Base-by-base conservation (phyloP, 768 basidiomycete genomes). In the Tricholomella constricta region DNA sequence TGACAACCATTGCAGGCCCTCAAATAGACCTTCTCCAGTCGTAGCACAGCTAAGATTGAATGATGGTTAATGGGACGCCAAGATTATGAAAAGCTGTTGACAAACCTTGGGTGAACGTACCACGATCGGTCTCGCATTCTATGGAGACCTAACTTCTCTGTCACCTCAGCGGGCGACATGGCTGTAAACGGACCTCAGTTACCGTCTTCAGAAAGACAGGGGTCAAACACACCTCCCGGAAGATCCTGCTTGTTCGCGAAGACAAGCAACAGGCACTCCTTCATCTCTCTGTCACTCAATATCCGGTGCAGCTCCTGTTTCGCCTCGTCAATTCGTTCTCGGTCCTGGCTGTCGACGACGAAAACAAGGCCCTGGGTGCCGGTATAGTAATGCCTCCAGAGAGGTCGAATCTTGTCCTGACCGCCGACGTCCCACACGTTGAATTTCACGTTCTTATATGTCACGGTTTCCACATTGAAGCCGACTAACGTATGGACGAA, bases 201-300 rank as follows among this genome's bases (percentile, higher is more conserved):
- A 42, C 48, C 38, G 23, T 22, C 27, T 19, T 11, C n/a, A 25
- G 34, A 23, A 8, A 32, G 22, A 45, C 9, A 48, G 40, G 15
- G 17, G 25, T 19, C 37, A 15, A 7, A 77, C 86, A 62, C 62
- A 96, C 95, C 95, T 71, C 92, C 94, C 7, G 94, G 94, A 61
- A 98, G 74, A 82, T 98, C 96, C 74, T 98, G 96, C 77, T 98
- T 98, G 77, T 98, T 98, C 29, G 96, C 95, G 72, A 98, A 98
- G n/a, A 98, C 95, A 55, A 98, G 87, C 66, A 98, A 69, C 50
- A 98, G 70, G 68, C 95, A 98, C 60, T 98, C 95, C 73, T 91
- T 94, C 96, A 98, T 98, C 73, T 98, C 96, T 57, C 96, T 79
- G 70, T 98, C 96, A 60, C 90, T 89, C 71, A 98, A 78, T 75